Conservation (phyloP, 371 early-diverging fungal genomes). For the Zychaea mexicana region DNA sequence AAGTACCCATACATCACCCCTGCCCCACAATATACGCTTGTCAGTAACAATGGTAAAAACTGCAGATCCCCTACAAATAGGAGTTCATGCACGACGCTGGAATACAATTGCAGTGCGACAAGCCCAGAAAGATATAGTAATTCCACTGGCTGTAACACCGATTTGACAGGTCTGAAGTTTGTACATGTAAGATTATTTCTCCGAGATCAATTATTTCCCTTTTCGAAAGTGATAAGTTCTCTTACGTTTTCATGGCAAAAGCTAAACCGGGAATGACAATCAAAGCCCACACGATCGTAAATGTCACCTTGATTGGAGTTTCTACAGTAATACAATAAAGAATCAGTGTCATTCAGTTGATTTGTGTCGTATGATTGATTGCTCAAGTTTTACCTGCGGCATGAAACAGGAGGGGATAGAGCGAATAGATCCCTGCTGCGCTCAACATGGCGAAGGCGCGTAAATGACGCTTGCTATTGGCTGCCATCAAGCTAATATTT, state of each 20-base stretch:
- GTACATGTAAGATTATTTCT: background rate
- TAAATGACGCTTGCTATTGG: slow-evolving; percentile 47
- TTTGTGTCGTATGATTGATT: background rate
- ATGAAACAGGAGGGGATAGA: slow-evolving; percentile 89
- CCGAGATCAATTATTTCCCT: too few relatives aligned
- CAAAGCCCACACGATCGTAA: slow-evolving; percentile 60
- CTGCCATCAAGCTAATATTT: slow-evolving; percentile 44
- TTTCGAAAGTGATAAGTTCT: background rate
- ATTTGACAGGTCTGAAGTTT: slow-evolving; percentile 25
- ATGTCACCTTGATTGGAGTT: slow-evolving; percentile 62
- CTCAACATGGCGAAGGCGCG: slow-evolving; percentile 69
- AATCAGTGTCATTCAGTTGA: background rate
- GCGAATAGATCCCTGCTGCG: slow-evolving; percentile 72
- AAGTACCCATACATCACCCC: slow-evolving; percentile 84
- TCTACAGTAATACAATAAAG: slow-evolving; percentile 40
- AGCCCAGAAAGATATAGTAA: slow-evolving; percentile 68
- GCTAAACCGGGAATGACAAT: slow-evolving; percentile 53
- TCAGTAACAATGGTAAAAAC: slow-evolving; percentile 85
- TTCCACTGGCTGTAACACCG: slow-evolving; percentile 50
- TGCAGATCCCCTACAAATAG: slow-evolving; percentile 63
- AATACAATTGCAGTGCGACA: slow-evolving; percentile 62
- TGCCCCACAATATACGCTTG: slow-evolving; percentile 76
- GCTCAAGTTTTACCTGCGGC: slow-evolving; percentile 55
- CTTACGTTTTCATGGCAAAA: background rate
- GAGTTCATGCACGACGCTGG: slow-evolving; percentile 53